Percentiles rank a stretch among this genome's conserved stretches.
Conservation (phyloP, 2,329 filamentous ascomycete species). For the Neospermospora avenae region DNA sequence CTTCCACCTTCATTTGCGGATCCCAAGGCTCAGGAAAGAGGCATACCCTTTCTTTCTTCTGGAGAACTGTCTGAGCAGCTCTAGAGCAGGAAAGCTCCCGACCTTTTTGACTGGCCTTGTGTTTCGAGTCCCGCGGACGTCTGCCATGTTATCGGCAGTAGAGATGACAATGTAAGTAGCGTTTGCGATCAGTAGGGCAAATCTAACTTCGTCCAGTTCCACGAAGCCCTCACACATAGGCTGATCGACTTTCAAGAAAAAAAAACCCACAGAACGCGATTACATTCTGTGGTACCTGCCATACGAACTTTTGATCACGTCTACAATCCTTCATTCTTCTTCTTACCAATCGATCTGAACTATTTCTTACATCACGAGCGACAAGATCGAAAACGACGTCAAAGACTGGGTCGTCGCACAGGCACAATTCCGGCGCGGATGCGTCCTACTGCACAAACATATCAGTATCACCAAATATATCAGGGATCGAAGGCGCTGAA, state of each 20-base stretch:
- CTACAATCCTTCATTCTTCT: conserved; percentile 23
- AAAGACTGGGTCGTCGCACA: conserved; percentile 21
- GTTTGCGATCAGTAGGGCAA: conserved; percentile 16
- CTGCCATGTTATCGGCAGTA: conserved; percentile 24
- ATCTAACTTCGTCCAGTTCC: conserved; percentile 22
- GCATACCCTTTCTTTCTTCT: conserved; percentile 56
- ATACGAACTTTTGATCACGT: conserved; percentile 22
- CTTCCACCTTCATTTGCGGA: conserved; percentile 60
- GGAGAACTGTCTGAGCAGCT: conserved; percentile 42
- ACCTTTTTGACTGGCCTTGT: conserved; percentile 36
- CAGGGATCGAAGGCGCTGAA: conserved; percentile 6
- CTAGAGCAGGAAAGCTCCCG: conserved; percentile 41
- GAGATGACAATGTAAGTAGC: conserved; percentile 19
- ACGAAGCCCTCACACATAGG: conserved; percentile 18
- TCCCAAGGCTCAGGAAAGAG: conserved; percentile 61
- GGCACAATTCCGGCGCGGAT: conserved; percentile 21
- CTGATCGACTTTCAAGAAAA: conserved; percentile 22
- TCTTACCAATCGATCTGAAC: conserved; percentile 22
- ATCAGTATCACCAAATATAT: conserved; percentile 24
- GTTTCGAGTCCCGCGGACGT: conserved; percentile 21
- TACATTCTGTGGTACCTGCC: conserved; percentile 18
- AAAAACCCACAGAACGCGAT: conserved; percentile 22
- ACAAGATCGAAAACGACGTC: conserved; percentile 20
- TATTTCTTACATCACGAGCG: conserved; percentile 23
- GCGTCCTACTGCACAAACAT: conserved; percentile 24